Evolutionary conservation across 805 yeast genomes (phyloP).

Genomic region (Starmerella roubikii): DNA sequence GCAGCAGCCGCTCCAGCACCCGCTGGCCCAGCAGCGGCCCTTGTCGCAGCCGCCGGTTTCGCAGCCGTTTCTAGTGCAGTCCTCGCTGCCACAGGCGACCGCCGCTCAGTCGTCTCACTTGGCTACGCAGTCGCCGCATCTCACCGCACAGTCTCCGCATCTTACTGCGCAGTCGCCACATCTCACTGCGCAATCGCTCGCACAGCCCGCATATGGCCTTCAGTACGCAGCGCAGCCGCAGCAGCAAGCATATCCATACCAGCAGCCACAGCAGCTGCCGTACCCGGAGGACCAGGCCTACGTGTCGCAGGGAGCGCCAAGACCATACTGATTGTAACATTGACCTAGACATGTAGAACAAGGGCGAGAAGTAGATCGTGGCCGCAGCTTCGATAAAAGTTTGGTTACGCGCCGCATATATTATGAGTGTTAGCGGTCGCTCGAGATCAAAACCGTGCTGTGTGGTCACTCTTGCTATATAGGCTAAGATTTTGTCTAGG

Average conservation of each 20-base stretch:
- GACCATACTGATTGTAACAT: slow-evolving; percentile 1
- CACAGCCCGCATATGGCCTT: neutral
- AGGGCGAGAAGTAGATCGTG: too few relatives aligned
- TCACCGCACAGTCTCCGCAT: neutral
- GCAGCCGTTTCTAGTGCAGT: too few relatives aligned
- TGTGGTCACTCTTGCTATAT: too few relatives aligned
- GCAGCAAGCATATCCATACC: neutral
- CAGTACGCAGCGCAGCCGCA: slow-evolving; percentile 5
- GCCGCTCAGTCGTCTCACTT: too few relatives aligned
- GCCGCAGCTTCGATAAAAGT: too few relatives aligned
- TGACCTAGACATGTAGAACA: too few relatives aligned
- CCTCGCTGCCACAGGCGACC: too few relatives aligned
- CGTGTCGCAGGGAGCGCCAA: neutral
- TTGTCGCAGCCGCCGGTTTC: neutral
- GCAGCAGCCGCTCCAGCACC: neutral
- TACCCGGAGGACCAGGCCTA: slow-evolving; percentile 4
- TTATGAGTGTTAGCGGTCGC: too few relatives aligned
- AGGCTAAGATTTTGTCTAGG: too few relatives aligned
- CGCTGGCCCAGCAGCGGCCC: neutral
- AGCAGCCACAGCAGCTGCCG: slow-evolving; percentile 2
- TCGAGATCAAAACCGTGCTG: too few relatives aligned
- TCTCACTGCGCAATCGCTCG: neutral
- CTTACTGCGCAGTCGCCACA: neutral
- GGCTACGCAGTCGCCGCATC: slow-evolving; percentile 2
- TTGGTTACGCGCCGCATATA: too few relatives aligned